Conservation (phyloP, 2,329 filamentous ascomycete species). For the Colletotrichum liaoningense region DNA sequence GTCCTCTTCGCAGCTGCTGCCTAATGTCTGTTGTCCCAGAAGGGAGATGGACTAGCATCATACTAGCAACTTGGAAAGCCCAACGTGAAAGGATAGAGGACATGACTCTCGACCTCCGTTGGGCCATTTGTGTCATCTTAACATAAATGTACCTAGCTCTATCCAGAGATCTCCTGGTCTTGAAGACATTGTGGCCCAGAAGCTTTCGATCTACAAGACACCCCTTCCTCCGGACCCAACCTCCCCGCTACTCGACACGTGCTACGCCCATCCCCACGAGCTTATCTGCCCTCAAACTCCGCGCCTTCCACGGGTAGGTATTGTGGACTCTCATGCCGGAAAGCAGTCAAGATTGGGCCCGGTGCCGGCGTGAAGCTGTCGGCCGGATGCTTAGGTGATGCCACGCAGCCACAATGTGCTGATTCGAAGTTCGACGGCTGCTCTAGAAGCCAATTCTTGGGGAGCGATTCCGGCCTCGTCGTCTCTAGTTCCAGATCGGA, state of each 20-base stretch:
- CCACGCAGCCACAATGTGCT: not conserved
- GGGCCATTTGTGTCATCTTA: not conserved
- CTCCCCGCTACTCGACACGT: not conserved
- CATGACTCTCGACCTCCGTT: not conserved
- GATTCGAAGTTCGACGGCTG: not conserved
- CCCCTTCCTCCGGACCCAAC: too few relatives aligned
- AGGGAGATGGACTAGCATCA: not conserved
- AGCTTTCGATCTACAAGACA: not conserved
- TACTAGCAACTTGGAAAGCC: not conserved
- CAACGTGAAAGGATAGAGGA: not conserved
- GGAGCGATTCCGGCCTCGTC: not conserved
- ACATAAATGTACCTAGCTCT: not conserved
- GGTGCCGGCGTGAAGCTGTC: not conserved
- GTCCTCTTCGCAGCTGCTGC: not conserved
- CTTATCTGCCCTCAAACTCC: not conserved
- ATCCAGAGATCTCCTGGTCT: not conserved
- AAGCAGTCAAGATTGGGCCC: too few relatives aligned
- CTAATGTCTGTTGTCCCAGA: not conserved
- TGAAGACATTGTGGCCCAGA: not conserved
- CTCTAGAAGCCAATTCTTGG: not conserved
- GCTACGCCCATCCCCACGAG: not conserved
- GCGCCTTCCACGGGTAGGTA: not conserved
- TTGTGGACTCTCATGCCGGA: not conserved
- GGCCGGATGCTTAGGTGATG: constrained; percentile 11
- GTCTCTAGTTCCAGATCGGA: not conserved